These are phyloP conservation scores for Moelleriella libera DNA, from an alignment of 2,329 filamentous ascomycete species.

Conservation along the genomic window DNA sequence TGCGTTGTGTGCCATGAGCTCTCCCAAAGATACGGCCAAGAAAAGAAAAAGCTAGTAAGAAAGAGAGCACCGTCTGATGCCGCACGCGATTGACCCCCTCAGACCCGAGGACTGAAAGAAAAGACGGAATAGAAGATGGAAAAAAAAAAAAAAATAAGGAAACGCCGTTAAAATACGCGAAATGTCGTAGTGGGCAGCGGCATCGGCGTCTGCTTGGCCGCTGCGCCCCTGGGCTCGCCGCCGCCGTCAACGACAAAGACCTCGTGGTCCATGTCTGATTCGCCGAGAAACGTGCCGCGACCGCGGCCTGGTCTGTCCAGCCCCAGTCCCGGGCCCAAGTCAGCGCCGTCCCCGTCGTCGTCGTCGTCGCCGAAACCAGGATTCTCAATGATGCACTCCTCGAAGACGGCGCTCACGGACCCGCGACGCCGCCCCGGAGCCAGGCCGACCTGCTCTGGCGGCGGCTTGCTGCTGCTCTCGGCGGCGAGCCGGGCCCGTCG, in stretches of 20 bases:
- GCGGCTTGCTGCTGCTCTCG: not conserved
- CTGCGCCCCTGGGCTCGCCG: not conserved
- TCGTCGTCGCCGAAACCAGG: not conserved
- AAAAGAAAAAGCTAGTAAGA: too few relatives aligned
- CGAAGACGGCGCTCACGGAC: not conserved
- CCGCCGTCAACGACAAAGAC: not conserved
- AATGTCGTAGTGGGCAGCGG: not conserved
- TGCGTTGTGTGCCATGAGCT: too few relatives aligned
- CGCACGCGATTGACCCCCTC: too few relatives aligned
- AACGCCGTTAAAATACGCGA: not conserved
- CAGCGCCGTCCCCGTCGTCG: not conserved
- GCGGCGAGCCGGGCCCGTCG: slow-evolving; percentile 7
- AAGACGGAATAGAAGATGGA: too few relatives aligned
- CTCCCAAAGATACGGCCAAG: too few relatives aligned
- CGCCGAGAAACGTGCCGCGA: not conserved
- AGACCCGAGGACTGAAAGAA: too few relatives aligned
- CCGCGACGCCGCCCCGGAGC: too few relatives aligned
- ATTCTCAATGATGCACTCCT: not conserved
- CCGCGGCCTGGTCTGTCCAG: not conserved
- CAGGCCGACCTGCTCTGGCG: not conserved
- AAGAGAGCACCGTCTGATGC: too few relatives aligned
- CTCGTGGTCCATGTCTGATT: not conserved
- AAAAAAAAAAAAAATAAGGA: too few relatives aligned
- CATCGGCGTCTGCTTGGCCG: not conserved
- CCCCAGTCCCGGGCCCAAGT: too few relatives aligned